Conservation (phyloP, 495 filamentous ascomycete species). For the Neurospora discreta region DNA sequence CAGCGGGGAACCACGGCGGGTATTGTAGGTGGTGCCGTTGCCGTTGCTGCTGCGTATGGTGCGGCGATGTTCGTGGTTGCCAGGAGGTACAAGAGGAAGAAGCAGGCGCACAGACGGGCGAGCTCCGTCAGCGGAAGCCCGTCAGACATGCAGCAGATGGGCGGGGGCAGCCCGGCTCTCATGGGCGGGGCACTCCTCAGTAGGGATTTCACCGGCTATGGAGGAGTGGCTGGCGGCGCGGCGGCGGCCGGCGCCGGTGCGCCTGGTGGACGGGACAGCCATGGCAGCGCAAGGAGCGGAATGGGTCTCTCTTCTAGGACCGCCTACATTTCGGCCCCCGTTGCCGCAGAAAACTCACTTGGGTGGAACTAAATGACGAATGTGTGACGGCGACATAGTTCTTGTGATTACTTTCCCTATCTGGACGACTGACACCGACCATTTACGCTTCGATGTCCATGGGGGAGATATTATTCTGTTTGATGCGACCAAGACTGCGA, state of each 20-base stretch:
- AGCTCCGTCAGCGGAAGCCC: slow-evolving; percentile 48
- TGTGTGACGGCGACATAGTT: slow-evolving; percentile 21
- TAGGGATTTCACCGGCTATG: slow-evolving; percentile 37
- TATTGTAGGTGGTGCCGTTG: slow-evolving; percentile 67
- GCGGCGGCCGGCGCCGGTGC: slow-evolving; percentile 53
- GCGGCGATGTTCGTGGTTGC: slow-evolving; percentile 98
- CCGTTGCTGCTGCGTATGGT: slow-evolving; percentile 81
- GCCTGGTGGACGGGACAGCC: slow-evolving; percentile 35
- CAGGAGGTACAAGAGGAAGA: slow-evolving; percentile 82
- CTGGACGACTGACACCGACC: slow-evolving; percentile 5
- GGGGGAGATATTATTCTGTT: slow-evolving; percentile 15
- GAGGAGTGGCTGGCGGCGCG: slow-evolving; percentile 30
- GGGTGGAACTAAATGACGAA: slow-evolving; percentile 76
- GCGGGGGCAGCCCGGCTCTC: slow-evolving; percentile 47
- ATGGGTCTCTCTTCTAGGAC: slow-evolving; percentile 65
- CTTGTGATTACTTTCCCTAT: slow-evolving; percentile 14
- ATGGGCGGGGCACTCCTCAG: slow-evolving; percentile 42
- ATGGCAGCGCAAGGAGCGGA: slow-evolving; percentile 51
- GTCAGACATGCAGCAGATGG: slow-evolving; percentile 42
- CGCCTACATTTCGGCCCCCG: slow-evolving; percentile 64
- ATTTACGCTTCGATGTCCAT: slow-evolving; percentile 43
- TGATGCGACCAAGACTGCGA: slow-evolving; percentile 6
- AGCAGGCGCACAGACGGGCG: slow-evolving; percentile 65
- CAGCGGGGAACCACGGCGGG: slow-evolving; percentile 71
- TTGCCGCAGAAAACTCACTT: slow-evolving; percentile 94